Percentiles rank a stretch among this genome's conserved stretches.
Evolutionary conservation across 768 basidiomycete genomes (phyloP).

Genomic region (Termitomyces heimii): DNA sequence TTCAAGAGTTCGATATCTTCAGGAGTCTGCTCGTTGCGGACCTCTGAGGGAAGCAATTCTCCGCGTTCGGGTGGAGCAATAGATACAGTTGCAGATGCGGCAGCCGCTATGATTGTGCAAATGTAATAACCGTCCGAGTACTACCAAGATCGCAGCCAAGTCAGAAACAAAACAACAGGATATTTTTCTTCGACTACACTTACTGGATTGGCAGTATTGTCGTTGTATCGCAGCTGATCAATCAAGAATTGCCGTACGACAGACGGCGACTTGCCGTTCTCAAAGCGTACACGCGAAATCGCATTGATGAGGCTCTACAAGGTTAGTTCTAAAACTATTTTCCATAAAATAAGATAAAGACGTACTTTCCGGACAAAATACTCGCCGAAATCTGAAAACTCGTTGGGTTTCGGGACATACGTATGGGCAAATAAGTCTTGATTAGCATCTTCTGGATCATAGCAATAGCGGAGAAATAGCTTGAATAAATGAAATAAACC

Average conservation of each 20-base stretch:
- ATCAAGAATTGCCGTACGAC: conserved; percentile 85
- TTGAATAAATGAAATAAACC: conserved; percentile 96
- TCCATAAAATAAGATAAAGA: conserved; percentile 2
- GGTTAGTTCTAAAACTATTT: background rate
- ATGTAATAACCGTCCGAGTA: conserved; percentile 91
- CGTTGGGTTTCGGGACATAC: conserved; percentile 93
- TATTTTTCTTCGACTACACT: conserved; percentile 19
- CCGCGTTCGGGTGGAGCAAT: conserved; percentile 74
- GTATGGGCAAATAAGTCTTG: conserved; percentile 83
- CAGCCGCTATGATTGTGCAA: conserved; percentile 76
- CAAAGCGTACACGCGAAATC: conserved; percentile 81
- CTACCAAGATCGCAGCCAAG: conserved; percentile 29
- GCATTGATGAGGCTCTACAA: conserved; percentile 71
- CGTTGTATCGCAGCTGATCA: conserved; percentile 91
- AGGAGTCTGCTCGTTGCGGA: conserved; percentile 55
- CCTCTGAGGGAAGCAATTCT: conserved; percentile 66
- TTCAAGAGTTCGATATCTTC: conserved; percentile 70
- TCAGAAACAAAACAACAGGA: background rate
- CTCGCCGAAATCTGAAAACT: conserved; percentile 86
- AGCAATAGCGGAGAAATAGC: conserved; percentile 85
- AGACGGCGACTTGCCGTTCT: conserved; percentile 79
- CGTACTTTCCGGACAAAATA: conserved; percentile 93
- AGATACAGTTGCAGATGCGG: conserved; percentile 76
- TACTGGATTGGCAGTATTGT: conserved; percentile 88
- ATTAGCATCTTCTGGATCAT: conserved; percentile 76